phyloP scores from a whole-genome alignment of 257 asterid genomes.

The Pogostemon cablin region DNA sequence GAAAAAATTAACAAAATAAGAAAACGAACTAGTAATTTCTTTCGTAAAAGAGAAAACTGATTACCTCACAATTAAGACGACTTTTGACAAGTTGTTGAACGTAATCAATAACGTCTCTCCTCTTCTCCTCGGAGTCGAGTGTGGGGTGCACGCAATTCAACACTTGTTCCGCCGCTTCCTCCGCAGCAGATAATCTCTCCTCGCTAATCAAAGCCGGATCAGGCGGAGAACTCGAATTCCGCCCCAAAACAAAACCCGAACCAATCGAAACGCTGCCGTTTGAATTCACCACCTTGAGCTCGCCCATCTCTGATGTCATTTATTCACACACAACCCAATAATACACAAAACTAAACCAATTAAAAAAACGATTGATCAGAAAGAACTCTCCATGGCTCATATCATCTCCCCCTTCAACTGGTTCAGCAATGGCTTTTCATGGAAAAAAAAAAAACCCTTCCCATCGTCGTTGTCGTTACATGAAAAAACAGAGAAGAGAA shows the following conservation, averaged over 20 bases:
- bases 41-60: constrained; percentile 2
- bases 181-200: constrained; percentile 49
- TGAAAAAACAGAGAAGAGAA: constrained; percentile 28
- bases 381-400: constrained; percentile 5
- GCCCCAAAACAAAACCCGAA: constrained; percentile 28
- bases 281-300: constrained; percentile 32
- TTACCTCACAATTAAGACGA: constrained; percentile 56
- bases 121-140: constrained; percentile 58
- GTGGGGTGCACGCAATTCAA: constrained; percentile 64
- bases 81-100: constrained; percentile 51
- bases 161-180: constrained; percentile 54
- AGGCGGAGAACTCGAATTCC: constrained; percentile 38
- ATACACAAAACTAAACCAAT: not conserved
- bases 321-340: not conserved
- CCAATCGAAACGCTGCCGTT: constrained; percentile 21
- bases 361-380: constrained; percentile 4
- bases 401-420: not conserved
- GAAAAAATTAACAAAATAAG: not conserved
- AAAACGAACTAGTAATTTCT: constrained; percentile 1
- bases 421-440: constrained; percentile 19
- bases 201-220: constrained; percentile 47
- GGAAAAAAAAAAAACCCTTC: not conserved
- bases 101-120: constrained; percentile 56
- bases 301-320: constrained; percentile 35
- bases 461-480: constrained; percentile 27